Evolutionary conservation across 805 yeast species (phyloP).

Genomic region (Blastobotrys parvus): DNA sequence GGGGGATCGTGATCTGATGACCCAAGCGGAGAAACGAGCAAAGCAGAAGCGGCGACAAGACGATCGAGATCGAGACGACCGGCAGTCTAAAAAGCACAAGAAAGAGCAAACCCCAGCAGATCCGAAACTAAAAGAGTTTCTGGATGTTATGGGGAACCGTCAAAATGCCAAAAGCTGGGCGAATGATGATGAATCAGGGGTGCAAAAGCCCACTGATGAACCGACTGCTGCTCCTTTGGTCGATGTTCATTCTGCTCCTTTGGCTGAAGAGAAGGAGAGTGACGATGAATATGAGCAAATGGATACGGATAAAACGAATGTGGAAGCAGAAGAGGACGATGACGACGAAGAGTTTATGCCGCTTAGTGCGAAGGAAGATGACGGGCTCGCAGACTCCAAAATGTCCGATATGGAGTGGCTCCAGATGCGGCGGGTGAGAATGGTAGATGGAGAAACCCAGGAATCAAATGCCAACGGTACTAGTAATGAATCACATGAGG

Average conservation of each 20-base stretch:
- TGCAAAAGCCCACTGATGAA: background rate
- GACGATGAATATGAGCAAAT: constrained; percentile 38
- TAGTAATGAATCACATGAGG: constrained; percentile 9
- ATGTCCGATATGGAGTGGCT: constrained; percentile 86
- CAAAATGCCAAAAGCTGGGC: constrained; percentile 68
- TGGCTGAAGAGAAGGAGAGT: constrained; percentile 30
- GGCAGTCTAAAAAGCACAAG: constrained; percentile 24
- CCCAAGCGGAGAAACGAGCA: constrained; percentile 6
- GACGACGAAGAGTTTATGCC: constrained; percentile 30
- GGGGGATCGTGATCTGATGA: constrained; percentile 62
- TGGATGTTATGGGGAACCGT: constrained; percentile 76
- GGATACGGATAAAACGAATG: constrained; percentile 18
- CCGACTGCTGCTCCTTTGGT: constrained; percentile 4
- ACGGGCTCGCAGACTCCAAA: constrained; percentile 16
- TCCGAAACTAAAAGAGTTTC: constrained; percentile 59
- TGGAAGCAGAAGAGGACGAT: constrained; percentile 34
- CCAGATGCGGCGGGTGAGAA: constrained; percentile 62
- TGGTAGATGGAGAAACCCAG: constrained; percentile 47
- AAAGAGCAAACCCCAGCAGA: constrained; percentile 28
- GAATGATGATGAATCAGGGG: constrained; percentile 32
- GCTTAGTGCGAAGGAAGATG: constrained; percentile 19
- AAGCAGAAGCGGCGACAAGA: constrained; percentile 35
- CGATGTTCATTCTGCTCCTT: no score
- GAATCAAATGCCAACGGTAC: constrained; percentile 17
- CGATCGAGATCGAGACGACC: constrained; percentile 23